Evolutionary conservation across 2,329 filamentous ascomycete genomes (phyloP).

Genomic region (Aspergillus proliferans): DNA sequence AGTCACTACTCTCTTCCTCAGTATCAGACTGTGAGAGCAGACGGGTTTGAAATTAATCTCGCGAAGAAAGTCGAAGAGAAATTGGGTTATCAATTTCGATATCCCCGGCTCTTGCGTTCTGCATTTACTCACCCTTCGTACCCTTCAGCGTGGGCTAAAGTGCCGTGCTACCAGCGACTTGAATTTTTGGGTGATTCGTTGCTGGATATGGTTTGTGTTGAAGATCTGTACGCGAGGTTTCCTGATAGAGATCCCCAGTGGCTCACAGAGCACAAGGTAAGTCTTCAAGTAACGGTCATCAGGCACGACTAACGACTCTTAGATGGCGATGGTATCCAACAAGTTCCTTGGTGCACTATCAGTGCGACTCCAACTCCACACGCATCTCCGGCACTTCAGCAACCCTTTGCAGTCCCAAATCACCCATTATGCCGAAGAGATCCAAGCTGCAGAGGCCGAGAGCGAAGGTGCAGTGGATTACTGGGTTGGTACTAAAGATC

Average conservation of each 20-base stretch:
- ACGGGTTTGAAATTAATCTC: slow-evolving; percentile 63
- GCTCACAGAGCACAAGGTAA: slow-evolving; percentile 86
- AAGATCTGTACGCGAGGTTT: slow-evolving; percentile 70
- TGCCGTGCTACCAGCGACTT: slow-evolving; percentile 83
- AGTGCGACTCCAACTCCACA: slow-evolving; percentile 71
- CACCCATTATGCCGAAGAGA: slow-evolving; percentile 41
- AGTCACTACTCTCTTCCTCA: slow-evolving; percentile 59
- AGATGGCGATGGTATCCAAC: slow-evolving; percentile 97
- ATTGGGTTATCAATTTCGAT: slow-evolving; percentile 62
- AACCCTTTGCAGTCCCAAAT: slow-evolving; percentile 39
- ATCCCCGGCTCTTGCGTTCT: slow-evolving; percentile 69
- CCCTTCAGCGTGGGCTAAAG: slow-evolving; percentile 64
- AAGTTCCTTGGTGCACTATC: slow-evolving; percentile 81
- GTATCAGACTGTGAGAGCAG: slow-evolving; percentile 61
- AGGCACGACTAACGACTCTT: slow-evolving; percentile 7
- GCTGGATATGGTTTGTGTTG: slow-evolving; percentile 77
- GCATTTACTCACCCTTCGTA: slow-evolving; percentile 87
- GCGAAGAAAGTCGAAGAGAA: slow-evolving; percentile 57
- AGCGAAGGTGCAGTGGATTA: slow-evolving; percentile 33
- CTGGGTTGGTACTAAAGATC: slow-evolving; percentile 37
- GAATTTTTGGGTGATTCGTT: slow-evolving; percentile 89
- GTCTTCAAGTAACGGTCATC: not conserved
- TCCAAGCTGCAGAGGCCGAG: slow-evolving; percentile 26
- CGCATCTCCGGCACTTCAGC: slow-evolving; percentile 54
- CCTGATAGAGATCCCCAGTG: slow-evolving; percentile 84